Evolutionary conservation across 495 filamentous ascomycete species (phyloP).

Genomic region (Cenococcum geophilum): DNA sequence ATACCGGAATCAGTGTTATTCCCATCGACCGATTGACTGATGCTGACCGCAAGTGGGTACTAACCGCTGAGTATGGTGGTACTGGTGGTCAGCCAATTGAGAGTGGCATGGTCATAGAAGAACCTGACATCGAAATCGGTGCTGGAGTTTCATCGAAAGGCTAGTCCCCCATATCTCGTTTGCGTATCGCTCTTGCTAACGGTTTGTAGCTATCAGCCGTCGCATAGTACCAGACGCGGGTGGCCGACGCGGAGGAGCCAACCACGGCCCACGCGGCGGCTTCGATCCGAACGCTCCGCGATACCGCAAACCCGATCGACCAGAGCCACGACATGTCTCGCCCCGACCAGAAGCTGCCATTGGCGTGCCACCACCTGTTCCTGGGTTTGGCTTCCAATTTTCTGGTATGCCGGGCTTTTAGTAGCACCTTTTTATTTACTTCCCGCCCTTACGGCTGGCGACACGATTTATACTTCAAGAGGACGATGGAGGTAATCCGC

Average conservation of each 20-base stretch:
- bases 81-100: constrained; percentile 79
- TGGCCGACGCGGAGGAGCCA: constrained; percentile 60
- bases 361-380: constrained; percentile 56
- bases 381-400: constrained; percentile 62
- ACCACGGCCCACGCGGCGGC: constrained; percentile 33
- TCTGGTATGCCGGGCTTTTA: constrained; percentile 28
- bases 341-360: constrained; percentile 40
- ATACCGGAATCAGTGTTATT: constrained; percentile 85
- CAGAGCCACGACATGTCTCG: constrained; percentile 39
- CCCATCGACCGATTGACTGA: constrained; percentile 89
- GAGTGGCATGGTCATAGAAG: constrained; percentile 81
- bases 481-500: neutral
- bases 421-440: neutral
- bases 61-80: constrained; percentile 88
- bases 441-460: neutral
- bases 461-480: neutral
- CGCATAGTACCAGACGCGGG: constrained; percentile 52
- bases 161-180: constrained; percentile 20
- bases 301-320: constrained; percentile 41
- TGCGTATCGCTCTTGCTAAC: neutral
- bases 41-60: constrained; percentile 94
- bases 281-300: constrained; percentile 14
- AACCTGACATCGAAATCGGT: constrained; percentile 97
- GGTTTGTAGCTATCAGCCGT: constrained; percentile 62
- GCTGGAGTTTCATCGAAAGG: constrained; percentile 92